phyloP scores from a whole-genome alignment of 176 grass and related monocot species.

The Lolium perenne region DNA sequence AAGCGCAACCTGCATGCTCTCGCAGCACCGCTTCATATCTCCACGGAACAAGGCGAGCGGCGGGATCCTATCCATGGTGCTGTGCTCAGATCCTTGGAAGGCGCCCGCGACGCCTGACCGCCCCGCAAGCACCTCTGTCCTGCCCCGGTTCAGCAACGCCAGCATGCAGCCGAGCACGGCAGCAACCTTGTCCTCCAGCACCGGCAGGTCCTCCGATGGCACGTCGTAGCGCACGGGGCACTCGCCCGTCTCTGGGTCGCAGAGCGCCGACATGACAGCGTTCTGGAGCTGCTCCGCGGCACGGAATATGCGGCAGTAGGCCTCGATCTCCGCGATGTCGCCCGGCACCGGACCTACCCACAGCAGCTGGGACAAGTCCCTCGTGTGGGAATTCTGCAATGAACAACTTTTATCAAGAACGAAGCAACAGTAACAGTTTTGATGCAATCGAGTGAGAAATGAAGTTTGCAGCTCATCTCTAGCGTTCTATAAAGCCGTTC shows the following conservation, averaged over 20 bases:
- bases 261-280: constrained; percentile 82
- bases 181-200: constrained; percentile 89
- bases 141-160: constrained; percentile 69
- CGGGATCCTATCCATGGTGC: constrained; percentile 67
- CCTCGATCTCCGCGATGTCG: constrained; percentile 91
- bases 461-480: constrained; percentile 34
- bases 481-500: background rate
- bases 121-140: constrained; percentile 81
- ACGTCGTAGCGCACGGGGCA: constrained; percentile 69
- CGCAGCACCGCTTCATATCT: constrained; percentile 93
- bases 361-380: constrained; percentile 73
- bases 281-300: constrained; percentile 81
- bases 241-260: constrained; percentile 90
- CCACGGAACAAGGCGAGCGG: constrained; percentile 83
- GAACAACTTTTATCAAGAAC: constrained; percentile 14
- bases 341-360: constrained; percentile 86
- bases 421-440: background rate
- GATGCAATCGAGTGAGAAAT: constrained; percentile 31
- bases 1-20: constrained; percentile 92
- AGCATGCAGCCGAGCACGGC: constrained; percentile 86
- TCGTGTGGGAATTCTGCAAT: constrained; percentile 67
- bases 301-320: constrained; percentile 92
- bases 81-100: constrained; percentile 54
- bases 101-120: constrained; percentile 50
- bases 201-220: constrained; percentile 65